phyloP scores from a whole-genome alignment of 1,284 basidiomycete species.

The Trichosporon sp. region DNA sequence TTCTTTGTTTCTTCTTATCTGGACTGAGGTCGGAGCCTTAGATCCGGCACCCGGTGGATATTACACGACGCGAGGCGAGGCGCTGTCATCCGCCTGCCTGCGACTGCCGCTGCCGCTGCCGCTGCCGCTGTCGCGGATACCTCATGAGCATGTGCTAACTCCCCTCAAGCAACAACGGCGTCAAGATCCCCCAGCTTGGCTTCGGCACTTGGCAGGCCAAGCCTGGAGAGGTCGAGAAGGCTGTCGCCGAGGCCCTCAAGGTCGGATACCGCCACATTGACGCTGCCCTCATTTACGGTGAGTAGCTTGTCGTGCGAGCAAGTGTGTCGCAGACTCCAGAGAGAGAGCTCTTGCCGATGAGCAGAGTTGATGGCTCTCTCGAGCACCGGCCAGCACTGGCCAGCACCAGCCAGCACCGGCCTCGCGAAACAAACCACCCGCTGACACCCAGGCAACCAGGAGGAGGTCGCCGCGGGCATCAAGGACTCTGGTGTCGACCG shows the following conservation, averaged over 20 bases:
- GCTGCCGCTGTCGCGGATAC: too few species aligned
- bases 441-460: slow-evolving; percentile 54
- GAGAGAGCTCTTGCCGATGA: too few species aligned
- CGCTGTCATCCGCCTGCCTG: too few species aligned
- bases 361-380: too few species aligned
- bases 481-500: slow-evolving; percentile 70
- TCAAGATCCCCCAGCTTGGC: slow-evolving; percentile 62
- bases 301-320: background rate
- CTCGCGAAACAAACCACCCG: slow-evolving; percentile 22
- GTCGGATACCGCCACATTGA: slow-evolving; percentile 59
- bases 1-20: too few species aligned
- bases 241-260: slow-evolving; percentile 10
- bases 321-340: too few species aligned
- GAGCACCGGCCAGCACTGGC: too few species aligned
- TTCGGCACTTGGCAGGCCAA: slow-evolving; percentile 76
- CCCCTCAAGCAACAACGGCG: slow-evolving; percentile 25
- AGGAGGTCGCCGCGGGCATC: slow-evolving; percentile 64
- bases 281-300: slow-evolving; percentile 56
- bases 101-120: too few species aligned
- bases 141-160: background rate
- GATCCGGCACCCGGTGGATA: too few species aligned
- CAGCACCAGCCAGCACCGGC: too few species aligned
- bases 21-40: too few species aligned
- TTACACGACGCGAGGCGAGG: too few species aligned
- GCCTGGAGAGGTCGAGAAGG: slow-evolving; percentile 59